These are phyloP conservation scores for Gnomoniopsis sp. DNA, from an alignment of 2,329 filamentous ascomycete species.

Conservation along the genomic window DNA sequence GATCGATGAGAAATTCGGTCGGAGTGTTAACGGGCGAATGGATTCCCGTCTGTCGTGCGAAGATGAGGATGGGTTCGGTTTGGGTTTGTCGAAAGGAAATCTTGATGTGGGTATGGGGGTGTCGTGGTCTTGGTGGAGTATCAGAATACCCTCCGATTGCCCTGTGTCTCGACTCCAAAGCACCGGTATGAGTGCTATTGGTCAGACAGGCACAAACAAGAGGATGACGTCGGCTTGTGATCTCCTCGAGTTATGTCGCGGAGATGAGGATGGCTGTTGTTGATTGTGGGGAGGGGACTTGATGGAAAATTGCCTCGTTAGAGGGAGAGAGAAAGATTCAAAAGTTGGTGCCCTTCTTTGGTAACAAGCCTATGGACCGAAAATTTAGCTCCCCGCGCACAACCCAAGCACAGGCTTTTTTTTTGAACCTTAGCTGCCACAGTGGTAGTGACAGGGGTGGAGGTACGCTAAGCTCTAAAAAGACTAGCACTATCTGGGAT, in stretches of 20 bases:
- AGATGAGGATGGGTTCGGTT: not conserved
- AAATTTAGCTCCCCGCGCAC: no score
- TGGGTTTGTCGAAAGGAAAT: not conserved
- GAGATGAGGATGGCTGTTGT: slow-evolving; percentile 3
- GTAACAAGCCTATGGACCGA: no score
- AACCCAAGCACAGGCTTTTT: not conserved
- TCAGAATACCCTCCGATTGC: not conserved
- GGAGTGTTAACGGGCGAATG: not conserved
- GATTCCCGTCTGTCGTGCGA: not conserved
- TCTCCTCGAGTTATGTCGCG: not conserved
- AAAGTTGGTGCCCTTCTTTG: no score
- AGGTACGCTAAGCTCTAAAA: not conserved
- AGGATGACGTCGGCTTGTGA: not conserved
- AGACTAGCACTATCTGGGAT: not conserved
- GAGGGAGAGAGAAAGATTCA: no score
- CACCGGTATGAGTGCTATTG: not conserved
- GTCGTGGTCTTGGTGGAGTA: not conserved
- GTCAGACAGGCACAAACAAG: not conserved
- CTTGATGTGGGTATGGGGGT: not conserved
- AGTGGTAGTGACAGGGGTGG: not conserved
- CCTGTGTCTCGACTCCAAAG: not conserved
- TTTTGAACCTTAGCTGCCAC: no score
- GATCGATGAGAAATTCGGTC: not conserved
- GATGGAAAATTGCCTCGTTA: not conserved
- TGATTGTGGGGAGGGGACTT: slow-evolving; percentile 16